phyloP scores from a whole-genome alignment of 306 rosid species.

The Prunus persica region DNA sequence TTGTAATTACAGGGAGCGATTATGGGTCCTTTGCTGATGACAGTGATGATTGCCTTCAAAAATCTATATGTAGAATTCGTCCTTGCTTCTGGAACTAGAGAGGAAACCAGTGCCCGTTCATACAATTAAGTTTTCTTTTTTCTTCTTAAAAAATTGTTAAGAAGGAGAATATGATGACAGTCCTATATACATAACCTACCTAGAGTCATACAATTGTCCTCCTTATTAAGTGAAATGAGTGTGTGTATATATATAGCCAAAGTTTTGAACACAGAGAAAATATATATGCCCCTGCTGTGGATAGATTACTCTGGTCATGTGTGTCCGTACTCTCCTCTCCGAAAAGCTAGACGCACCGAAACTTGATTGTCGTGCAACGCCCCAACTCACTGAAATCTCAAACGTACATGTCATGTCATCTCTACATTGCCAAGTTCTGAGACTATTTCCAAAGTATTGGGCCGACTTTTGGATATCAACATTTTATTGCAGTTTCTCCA shows the following conservation, averaged over 20 bases:
- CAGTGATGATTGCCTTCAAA: constrained; percentile 41
- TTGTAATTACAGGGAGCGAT: constrained; percentile 28
- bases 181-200: background rate
- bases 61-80: constrained; percentile 37
- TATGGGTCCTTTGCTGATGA: constrained; percentile 42
- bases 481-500: too few species aligned
- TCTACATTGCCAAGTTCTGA: too few species aligned
- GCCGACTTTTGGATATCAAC: too few species aligned
- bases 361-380: too few species aligned
- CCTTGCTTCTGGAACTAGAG: constrained; percentile 20
- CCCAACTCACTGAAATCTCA: too few species aligned
- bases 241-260: background rate
- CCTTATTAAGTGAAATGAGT: background rate
- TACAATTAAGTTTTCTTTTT: background rate
- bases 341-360: too few species aligned
- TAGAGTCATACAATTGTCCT: background rate
- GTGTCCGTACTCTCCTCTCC: too few species aligned
- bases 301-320: too few species aligned
- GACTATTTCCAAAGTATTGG: too few species aligned
- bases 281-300: too few species aligned
- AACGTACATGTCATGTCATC: too few species aligned
- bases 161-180: background rate
- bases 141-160: background rate
- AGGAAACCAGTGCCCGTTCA: background rate
- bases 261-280: too few species aligned